Conservation (phyloP, 2,329 filamentous ascomycete species). For the Alternaria ethzedia region DNA sequence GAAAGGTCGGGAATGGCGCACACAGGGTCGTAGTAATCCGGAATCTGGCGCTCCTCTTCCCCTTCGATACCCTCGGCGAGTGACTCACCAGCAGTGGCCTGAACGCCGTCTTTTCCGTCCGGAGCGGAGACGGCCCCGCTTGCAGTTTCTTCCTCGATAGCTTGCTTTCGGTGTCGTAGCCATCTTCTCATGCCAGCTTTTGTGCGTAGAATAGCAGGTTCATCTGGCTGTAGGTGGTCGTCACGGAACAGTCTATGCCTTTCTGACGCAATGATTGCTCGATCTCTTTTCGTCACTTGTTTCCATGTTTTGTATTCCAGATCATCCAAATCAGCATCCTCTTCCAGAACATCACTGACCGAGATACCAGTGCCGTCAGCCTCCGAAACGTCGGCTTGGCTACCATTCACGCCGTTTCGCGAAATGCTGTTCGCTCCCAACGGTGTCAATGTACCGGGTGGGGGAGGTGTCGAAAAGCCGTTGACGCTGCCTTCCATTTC, state of each 20-base stretch:
- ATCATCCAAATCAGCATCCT: conserved; percentile 86
- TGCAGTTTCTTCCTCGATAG: conserved; percentile 48
- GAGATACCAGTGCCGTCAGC: conserved; percentile 75
- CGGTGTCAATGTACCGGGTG: conserved; percentile 78
- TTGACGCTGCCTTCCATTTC: conserved; percentile 83
- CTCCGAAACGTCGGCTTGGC: conserved; percentile 85
- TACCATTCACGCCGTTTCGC: conserved; percentile 63
- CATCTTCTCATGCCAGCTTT: conserved; percentile 91
- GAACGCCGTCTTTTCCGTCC: conserved; percentile 55
- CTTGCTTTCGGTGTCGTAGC: conserved; percentile 77
- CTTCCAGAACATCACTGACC: conserved; percentile 70
- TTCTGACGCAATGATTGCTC: conserved; percentile 84
- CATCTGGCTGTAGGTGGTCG: conserved; percentile 82
- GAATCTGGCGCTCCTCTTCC: conserved; percentile 78
- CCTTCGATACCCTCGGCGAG: conserved; percentile 93
- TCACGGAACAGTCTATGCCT: conserved; percentile 85
- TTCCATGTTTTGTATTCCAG: conserved; percentile 97
- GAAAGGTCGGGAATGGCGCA: conserved; percentile 85
- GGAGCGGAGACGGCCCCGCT: conserved; percentile 59
- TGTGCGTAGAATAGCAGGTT: conserved; percentile 82
- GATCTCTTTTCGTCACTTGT: conserved; percentile 96
- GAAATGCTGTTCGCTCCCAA: conserved; percentile 71
- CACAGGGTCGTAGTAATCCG: conserved; percentile 92
- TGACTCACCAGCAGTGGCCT: conserved; percentile 69
- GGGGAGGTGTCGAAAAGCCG: conserved; percentile 84